These are phyloP conservation scores for Pseudopithomyces chartarum DNA, from an alignment of 2,329 filamentous ascomycete species.

Conservation along the genomic window DNA sequence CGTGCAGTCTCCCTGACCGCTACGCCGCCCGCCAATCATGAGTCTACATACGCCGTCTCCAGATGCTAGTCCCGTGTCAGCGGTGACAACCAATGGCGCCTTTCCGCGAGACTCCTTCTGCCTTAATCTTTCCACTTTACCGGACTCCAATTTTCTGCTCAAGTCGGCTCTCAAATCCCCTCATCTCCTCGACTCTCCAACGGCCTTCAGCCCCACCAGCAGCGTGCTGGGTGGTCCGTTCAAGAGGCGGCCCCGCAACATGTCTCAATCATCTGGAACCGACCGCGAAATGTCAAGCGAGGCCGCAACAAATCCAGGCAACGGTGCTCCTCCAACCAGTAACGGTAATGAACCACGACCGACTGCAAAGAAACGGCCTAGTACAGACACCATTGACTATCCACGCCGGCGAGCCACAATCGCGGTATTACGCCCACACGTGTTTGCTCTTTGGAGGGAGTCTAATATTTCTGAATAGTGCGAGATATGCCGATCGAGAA, in stretches of 20 bases:
- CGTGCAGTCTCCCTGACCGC: constrained; percentile 35
- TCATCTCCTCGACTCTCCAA: constrained; percentile 45
- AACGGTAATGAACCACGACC: constrained; percentile 36
- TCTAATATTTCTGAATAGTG: constrained; percentile 60
- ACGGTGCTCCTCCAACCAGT: constrained; percentile 36
- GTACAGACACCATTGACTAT: constrained; percentile 50
- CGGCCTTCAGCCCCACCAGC: constrained; percentile 37
- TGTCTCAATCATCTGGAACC: constrained; percentile 49
- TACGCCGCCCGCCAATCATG: constrained; percentile 46
- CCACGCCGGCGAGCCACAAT: constrained; percentile 49
- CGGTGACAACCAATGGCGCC: constrained; percentile 45
- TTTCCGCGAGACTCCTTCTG: constrained; percentile 47
- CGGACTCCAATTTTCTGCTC: constrained; percentile 44
- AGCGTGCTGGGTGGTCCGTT: constrained; percentile 35
- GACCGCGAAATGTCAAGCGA: constrained; percentile 47
- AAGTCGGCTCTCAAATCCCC: constrained; percentile 46
- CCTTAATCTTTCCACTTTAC: constrained; percentile 46
- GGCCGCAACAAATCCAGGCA: constrained; percentile 29
- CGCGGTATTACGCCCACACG: constrained; percentile 35
- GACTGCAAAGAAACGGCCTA: constrained; percentile 44
- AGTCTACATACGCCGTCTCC: constrained; percentile 44
- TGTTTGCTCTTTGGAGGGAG: neutral
- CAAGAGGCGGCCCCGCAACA: constrained; percentile 48
- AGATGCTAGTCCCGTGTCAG: constrained; percentile 51
- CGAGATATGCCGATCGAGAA: constrained; percentile 79